phyloP scores from a whole-genome alignment of 1,284 basidiomycete genomes.

The Gymnopus androsaceus region DNA sequence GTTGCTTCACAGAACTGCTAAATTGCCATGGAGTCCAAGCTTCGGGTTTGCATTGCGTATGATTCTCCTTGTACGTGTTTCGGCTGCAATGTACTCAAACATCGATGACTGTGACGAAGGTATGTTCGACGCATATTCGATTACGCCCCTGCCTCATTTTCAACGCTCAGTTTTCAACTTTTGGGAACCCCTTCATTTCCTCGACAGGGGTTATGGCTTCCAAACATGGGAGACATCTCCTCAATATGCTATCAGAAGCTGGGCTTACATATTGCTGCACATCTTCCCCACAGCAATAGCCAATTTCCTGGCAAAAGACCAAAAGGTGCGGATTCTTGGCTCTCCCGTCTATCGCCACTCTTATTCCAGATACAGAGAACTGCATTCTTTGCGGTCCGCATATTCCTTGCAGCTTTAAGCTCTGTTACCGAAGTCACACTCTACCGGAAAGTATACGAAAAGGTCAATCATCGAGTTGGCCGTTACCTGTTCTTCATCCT shows the following conservation, averaged over 20 bases:
- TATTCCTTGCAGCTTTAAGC: constrained; percentile 75
- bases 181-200: constrained; percentile 96
- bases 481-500: constrained; percentile 90
- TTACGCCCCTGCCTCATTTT: constrained; percentile 13
- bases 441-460: constrained; percentile 80
- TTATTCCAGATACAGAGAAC: constrained; percentile 54
- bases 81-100: constrained; percentile 94
- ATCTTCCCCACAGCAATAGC: constrained; percentile 54
- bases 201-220: constrained; percentile 83
- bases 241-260: constrained; percentile 87
- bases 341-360: background rate
- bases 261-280: constrained; percentile 89
- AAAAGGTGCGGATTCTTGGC: constrained; percentile 47
- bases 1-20: constrained; percentile 50
- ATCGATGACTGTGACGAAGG: constrained; percentile 98
- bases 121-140: constrained; percentile 32
- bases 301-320: constrained; percentile 39
- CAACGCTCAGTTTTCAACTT: constrained; percentile 86
- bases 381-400: constrained; percentile 87
- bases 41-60: constrained; percentile 84
- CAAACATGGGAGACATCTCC: constrained; percentile 99
- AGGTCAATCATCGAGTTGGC: constrained; percentile 86
- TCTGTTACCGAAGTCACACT: constrained; percentile 84
- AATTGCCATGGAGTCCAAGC: constrained; percentile 80
- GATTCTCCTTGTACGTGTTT: constrained; percentile 79